Conservation (phyloP, 345 rosid genomes). For the Rhizophora mangle region DNA sequence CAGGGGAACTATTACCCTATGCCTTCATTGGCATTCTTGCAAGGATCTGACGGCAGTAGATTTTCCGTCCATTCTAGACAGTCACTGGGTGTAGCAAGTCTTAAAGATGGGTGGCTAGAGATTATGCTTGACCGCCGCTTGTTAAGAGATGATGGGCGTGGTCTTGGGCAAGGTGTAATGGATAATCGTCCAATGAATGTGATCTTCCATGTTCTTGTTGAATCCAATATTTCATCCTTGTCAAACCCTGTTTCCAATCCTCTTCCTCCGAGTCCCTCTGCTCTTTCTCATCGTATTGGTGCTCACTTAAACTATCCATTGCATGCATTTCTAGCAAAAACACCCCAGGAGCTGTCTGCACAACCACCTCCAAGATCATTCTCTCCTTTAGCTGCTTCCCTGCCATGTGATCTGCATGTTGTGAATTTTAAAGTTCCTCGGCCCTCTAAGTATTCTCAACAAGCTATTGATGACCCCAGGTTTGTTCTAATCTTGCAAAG, state of each 20-base stretch:
- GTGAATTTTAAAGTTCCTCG: constrained; percentile 84
- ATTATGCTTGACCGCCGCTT: constrained; percentile 93
- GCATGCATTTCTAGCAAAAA: constrained; percentile 75
- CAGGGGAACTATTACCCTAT: constrained; percentile 99
- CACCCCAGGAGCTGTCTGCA: constrained; percentile 55
- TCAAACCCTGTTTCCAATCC: constrained; percentile 39
- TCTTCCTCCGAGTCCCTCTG: constrained; percentile 68
- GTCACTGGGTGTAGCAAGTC: constrained; percentile 79
- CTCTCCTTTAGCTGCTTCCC: constrained; percentile 63
- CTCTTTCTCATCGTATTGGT: constrained; percentile 70
- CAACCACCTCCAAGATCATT: constrained; percentile 50
- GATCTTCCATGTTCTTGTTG: constrained; percentile 65
- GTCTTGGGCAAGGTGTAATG: constrained; percentile 95
- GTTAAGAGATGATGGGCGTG: constrained; percentile 87
- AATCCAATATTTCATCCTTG: constrained; percentile 62
- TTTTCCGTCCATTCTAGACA: constrained; percentile 92
- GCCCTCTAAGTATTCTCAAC: constrained; percentile 66
- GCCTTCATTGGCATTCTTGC: constrained; percentile 91
- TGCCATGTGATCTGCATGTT: constrained; percentile 89
- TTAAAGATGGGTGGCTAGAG: constrained; percentile 85
- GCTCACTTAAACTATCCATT: constrained; percentile 84
- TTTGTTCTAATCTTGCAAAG: constrained; percentile 69
- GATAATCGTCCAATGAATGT: constrained; percentile 80
- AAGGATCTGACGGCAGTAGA: constrained; percentile 76
- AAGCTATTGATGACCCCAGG: constrained; percentile 47